phyloP scores from a whole-genome alignment of 257 asterid genomes.

The Solanum tarijense region DNA sequence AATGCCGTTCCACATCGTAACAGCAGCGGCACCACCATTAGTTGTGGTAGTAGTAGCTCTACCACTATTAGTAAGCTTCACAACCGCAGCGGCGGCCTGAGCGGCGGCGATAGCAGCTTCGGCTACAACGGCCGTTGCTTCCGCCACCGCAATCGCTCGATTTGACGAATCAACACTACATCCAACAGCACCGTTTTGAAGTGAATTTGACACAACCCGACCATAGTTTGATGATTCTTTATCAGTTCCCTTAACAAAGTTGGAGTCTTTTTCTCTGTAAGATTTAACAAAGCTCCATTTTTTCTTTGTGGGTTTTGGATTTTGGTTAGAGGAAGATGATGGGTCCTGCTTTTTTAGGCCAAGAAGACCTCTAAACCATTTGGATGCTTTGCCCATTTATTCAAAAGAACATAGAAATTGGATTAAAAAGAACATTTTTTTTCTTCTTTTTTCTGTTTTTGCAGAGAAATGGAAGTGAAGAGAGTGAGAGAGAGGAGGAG shows the following conservation, averaged over 20 bases:
- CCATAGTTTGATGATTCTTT: not conserved
- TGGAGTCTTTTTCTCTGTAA: not conserved
- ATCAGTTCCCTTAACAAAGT: not conserved
- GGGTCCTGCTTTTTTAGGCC: conserved; percentile 44
- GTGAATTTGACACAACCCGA: not conserved
- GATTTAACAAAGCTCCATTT: conserved; percentile 58
- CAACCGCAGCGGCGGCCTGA: conserved; percentile 70
- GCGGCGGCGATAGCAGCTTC: conserved; percentile 87
- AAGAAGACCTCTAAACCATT: conserved; percentile 72
- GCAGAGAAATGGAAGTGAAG: conserved; percentile 1
- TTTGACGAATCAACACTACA: conserved; percentile 29
- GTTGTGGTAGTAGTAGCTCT: conserved; percentile 4
- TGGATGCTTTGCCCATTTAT: conserved; percentile 74
- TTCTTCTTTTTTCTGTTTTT: not conserved
- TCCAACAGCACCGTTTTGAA: not conserved
- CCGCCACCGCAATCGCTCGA: conserved; percentile 65
- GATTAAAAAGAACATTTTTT: not conserved
- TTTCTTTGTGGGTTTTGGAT: conserved; percentile 30
- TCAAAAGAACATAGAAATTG: not conserved
- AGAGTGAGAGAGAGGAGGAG: not conserved
- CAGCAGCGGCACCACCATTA: not conserved
- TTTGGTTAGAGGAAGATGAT: not conserved
- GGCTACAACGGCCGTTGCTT: conserved; percentile 62
- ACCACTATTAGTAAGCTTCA: conserved; percentile 49
- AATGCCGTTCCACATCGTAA: not conserved